phyloP scores from a whole-genome alignment of 495 filamentous ascomycete genomes.

The Xylaria cubensis region DNA sequence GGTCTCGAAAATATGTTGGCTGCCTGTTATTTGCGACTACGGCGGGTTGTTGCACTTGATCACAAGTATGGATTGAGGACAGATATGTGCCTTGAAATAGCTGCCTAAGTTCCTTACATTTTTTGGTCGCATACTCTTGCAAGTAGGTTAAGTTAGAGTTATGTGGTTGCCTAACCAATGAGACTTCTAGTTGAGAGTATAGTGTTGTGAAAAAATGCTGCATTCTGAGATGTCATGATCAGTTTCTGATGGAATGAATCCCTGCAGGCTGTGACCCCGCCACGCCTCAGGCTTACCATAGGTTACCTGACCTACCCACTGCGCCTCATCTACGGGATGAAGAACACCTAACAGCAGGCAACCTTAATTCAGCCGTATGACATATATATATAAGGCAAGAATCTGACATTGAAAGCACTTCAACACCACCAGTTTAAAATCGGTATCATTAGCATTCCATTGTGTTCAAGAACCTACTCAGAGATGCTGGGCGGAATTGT shows the following conservation, averaged over 20 bases:
- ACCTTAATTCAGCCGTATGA: neutral
- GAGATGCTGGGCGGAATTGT: slow-evolving; percentile 5
- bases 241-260: neutral
- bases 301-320: neutral
- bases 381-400: neutral
- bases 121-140: neutral
- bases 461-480: neutral
- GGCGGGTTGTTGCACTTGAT: neutral
- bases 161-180: slow-evolving; percentile 8
- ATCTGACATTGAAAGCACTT: neutral
- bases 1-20: neutral
- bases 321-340: neutral
- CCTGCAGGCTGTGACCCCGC: neutral
- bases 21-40: neutral
- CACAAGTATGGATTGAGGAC: neutral
- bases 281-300: neutral
- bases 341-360: neutral
- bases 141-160: neutral
- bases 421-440: neutral
- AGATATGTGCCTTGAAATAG: neutral
- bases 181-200: neutral
- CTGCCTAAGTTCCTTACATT: neutral
- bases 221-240: neutral
- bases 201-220: neutral
- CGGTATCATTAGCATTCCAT: neutral